These are phyloP conservation scores for Penicillium cosmopolitanum DNA, from an alignment of 495 filamentous ascomycete genomes.

Conservation along the genomic window DNA sequence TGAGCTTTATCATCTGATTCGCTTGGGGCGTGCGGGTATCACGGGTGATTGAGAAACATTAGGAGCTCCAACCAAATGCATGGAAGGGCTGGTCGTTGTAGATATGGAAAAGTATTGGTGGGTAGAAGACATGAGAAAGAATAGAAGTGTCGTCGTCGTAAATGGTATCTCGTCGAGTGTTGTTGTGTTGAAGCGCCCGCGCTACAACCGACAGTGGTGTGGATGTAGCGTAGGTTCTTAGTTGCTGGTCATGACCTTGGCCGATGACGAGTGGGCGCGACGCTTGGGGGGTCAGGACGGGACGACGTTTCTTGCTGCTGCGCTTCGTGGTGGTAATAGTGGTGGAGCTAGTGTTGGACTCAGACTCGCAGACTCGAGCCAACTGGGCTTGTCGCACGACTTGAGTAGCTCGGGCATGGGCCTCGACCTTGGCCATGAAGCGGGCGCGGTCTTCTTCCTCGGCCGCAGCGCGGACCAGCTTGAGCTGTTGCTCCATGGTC, in stretches of 20 bases:
- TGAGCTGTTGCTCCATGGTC: slow-evolving; percentile 49
- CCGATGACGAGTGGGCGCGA: slow-evolving; percentile 39
- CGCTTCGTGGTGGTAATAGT: slow-evolving; percentile 12
- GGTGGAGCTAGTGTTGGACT: slow-evolving; percentile 3
- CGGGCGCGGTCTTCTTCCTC: slow-evolving; percentile 48
- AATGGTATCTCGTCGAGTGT: neutral
- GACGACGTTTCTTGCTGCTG: slow-evolving; percentile 48
- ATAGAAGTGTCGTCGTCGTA: slow-evolving; percentile 14
- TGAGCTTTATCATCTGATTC: slow-evolving; percentile 21
- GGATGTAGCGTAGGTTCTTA: slow-evolving; percentile 1
- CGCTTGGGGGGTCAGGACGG: slow-evolving; percentile 34
- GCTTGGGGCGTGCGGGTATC: slow-evolving; percentile 18
- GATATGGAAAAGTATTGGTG: neutral
- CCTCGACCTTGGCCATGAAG: slow-evolving; percentile 51
- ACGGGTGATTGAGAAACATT: slow-evolving; percentile 20
- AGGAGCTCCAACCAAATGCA: slow-evolving; percentile 1
- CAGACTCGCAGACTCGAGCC: slow-evolving; percentile 36
- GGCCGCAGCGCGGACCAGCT: slow-evolving; percentile 41
- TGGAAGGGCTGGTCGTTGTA: neutral
- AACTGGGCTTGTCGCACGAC: slow-evolving; percentile 44
- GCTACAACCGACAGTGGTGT: slow-evolving; percentile 15
- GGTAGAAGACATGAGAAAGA: slow-evolving; percentile 13
- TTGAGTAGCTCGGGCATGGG: slow-evolving; percentile 49
- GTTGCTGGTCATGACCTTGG: slow-evolving; percentile 21
- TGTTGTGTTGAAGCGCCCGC: slow-evolving; percentile 27